These are phyloP conservation scores for Aspergillus arachidicola DNA, from an alignment of 2,329 filamentous ascomycete species.

Conservation along the genomic window DNA sequence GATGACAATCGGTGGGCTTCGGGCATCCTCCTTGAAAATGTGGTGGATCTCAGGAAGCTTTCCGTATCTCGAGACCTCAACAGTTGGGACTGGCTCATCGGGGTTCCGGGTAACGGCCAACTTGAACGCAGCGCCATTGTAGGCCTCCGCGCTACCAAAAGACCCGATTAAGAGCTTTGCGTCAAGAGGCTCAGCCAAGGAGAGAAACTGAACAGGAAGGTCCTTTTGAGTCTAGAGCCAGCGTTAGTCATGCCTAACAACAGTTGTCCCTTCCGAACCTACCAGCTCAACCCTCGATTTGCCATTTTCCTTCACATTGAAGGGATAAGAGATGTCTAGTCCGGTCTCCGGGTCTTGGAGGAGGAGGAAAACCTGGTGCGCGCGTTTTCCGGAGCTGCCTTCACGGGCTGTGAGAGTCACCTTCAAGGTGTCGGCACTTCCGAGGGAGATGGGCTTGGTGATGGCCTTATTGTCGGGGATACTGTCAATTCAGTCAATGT, in stretches of 20 bases:
- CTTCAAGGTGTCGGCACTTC: constrained; percentile 74
- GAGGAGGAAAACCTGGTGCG: constrained; percentile 91
- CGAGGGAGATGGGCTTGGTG: constrained; percentile 65
- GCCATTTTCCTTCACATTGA: constrained; percentile 82
- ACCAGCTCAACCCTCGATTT: constrained; percentile 86
- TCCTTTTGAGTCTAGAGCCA: constrained; percentile 76
- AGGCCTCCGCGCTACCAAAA: constrained; percentile 73
- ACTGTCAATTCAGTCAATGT: constrained; percentile 42
- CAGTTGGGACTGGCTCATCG: constrained; percentile 59
- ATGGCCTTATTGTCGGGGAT: constrained; percentile 63
- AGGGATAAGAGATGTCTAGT: constrained; percentile 82
- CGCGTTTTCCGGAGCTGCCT: constrained; percentile 74
- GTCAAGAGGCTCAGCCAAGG: constrained; percentile 66
- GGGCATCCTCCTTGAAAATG: constrained; percentile 78
- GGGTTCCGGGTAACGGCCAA: constrained; percentile 68
- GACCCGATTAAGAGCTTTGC: constrained; percentile 85
- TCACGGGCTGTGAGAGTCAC: constrained; percentile 80
- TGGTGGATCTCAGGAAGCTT: constrained; percentile 85
- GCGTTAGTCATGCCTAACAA: constrained; percentile 1
- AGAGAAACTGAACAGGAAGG: constrained; percentile 79
- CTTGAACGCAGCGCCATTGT: constrained; percentile 72
- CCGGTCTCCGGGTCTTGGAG: constrained; percentile 73
- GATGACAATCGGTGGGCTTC: constrained; percentile 77
- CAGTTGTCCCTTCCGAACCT: constrained; percentile 42
- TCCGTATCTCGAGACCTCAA: constrained; percentile 78